Conservation (phyloP, 1,139 yeast genomes). For the Yamadazyma membranifaciens region DNA sequence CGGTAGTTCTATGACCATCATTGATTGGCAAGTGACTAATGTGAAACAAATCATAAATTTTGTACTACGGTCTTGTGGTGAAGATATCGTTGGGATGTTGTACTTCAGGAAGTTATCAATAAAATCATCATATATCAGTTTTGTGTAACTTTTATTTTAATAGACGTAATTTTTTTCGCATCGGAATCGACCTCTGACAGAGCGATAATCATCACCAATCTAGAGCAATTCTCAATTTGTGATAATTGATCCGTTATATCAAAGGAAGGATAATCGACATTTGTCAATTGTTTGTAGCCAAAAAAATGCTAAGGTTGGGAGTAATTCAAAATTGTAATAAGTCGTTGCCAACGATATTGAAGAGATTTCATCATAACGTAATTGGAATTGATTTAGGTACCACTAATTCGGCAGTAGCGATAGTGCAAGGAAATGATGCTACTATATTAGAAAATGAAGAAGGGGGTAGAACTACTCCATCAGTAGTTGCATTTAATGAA, state of each 20-base stretch:
- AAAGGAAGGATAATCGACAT: no score
- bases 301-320: not conserved
- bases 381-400: conserved; percentile 81
- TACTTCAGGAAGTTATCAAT: conserved; percentile 5
- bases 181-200: not conserved
- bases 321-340: no score
- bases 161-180: conserved; percentile 1
- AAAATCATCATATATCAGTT: not conserved
- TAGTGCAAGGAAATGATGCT: conserved; percentile 51
- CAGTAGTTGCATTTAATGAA: conserved; percentile 56
- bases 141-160: not conserved
- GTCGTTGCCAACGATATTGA: not conserved
- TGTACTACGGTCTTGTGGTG: conserved; percentile 14
- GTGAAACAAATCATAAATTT: conserved; percentile 7
- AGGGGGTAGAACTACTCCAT: conserved; percentile 72
- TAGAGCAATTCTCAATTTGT: not conserved
- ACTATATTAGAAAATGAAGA: conserved; percentile 65
- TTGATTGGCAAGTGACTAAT: conserved; percentile 5
- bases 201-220: not conserved
- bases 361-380: conserved; percentile 27
- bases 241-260: no score
- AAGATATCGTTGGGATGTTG: conserved; percentile 11
- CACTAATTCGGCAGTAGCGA: conserved; percentile 79
- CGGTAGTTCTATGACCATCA: conserved; percentile 8
- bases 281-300: not conserved